Conservation (phyloP, 352 stramenopile genomes). For the Phytophthora tentaculata region DNA sequence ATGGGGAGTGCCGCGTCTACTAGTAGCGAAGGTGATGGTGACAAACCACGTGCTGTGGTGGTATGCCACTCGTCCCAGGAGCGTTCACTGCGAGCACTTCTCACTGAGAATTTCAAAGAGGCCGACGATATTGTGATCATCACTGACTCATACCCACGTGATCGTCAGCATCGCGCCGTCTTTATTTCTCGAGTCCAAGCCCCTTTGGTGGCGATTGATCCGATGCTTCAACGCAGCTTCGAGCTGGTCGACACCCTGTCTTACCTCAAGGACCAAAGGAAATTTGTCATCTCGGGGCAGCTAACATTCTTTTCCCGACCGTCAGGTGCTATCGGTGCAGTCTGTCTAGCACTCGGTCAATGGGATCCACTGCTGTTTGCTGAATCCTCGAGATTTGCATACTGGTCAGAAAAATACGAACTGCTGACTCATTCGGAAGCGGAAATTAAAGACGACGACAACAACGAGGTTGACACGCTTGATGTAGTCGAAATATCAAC, state of each 20-base stretch:
- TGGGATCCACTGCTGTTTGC: conserved; percentile 50
- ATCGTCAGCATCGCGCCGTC: conserved; percentile 39
- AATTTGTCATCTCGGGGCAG: conserved; percentile 42
- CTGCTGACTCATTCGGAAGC: conserved; percentile 24
- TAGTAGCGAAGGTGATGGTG: conserved; percentile 2
- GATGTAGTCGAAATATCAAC: background rate
- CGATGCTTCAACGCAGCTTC: conserved; percentile 41
- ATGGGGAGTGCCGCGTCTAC: conserved; percentile 31
- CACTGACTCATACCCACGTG: conserved; percentile 44
- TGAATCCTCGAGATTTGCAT: conserved; percentile 12
- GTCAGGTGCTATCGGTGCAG: conserved; percentile 50
- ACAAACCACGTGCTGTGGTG: conserved; percentile 19
- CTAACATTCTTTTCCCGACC: conserved; percentile 50
- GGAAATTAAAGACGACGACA: background rate
- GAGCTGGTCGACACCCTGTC: conserved; percentile 52
- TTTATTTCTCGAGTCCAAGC: conserved; percentile 34
- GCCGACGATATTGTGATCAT: conserved; percentile 35
- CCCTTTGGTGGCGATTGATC: conserved; percentile 49
- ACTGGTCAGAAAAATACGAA: conserved; percentile 28
- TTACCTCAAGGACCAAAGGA: conserved; percentile 57
- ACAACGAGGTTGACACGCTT: background rate
- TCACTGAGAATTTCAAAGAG: conserved; percentile 3
- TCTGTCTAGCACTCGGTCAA: conserved; percentile 50
- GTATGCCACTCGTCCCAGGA: conserved; percentile 33
- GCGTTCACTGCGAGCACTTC: conserved; percentile 5